Base-by-base conservation (phyloP, 2,329 filamentous ascomycete genomes). In the Sphaerulina vaccinii region DNA sequence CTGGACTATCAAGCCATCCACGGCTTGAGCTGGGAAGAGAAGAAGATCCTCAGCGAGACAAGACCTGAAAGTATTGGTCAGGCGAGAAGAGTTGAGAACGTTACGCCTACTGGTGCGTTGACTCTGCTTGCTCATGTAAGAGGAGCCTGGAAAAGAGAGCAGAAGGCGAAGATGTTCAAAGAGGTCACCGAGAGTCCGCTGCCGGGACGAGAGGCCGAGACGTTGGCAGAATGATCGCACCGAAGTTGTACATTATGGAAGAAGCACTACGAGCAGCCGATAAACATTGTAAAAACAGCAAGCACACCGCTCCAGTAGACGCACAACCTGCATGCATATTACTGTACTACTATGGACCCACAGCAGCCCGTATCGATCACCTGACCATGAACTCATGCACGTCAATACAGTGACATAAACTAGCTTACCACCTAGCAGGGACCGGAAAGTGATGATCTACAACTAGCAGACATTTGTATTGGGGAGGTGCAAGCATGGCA, bases 11-110 rank as follows among this genome's bases (percentile, higher is more conserved):
- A 82, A 37, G 63, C 70, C 10, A 79, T 99, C 0, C 75, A 79
- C 27, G 90, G 90, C 0, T 75, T 99, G 46, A 90, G 88, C 50
- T 80, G 83, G 32, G 90, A 89, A 52, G 93, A 97, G 74, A 85
- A 82, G 70, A 78, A 82, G 22, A 79, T 86, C 3, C 75, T 99
- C 29, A 79, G 81, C 52, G 74, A 77, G 2, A 87, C 89, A 1
- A 76, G 82, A 45, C 93, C 93, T 0, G 89, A 95, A 71, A 95
- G 83, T 55, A 77, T 99, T 18, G 92, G 89, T 0, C 93, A 96
- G 78, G 92, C 92, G 24, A 79, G 90, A 42, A 76, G 93, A 11
- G 82, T 96, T 9, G 93, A 99, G 70, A 92, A 92, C 2, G 78
- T 79, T n/a, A 79, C 77, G 54, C 75, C 77, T 1, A 67, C 70